phyloP scores from a whole-genome alignment of 176 grass and related monocot species.

The Ananas comosus region DNA sequence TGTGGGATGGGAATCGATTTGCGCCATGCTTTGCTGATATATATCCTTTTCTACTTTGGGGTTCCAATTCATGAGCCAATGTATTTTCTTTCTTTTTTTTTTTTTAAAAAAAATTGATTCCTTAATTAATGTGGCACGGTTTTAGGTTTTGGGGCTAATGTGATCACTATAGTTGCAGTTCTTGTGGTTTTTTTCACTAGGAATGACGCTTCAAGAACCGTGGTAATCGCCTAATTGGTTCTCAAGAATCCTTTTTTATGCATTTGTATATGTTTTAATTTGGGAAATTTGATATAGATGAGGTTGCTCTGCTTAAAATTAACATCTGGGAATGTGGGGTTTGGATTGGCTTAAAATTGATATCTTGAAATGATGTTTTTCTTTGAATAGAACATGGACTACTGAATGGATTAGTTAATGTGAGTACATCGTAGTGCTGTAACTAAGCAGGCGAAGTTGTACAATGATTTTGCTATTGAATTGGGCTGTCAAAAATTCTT shows the following conservation, averaged over 20 bases:
- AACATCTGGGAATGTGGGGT: neutral
- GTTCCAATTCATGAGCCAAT: neutral
- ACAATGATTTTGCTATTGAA: no score
- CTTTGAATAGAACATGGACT: neutral
- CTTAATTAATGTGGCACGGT: slow-evolving; percentile 31
- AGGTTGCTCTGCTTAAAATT: no score
- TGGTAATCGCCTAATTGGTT: slow-evolving; percentile 25
- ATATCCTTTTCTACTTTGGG: slow-evolving; percentile 50
- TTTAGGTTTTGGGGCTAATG: slow-evolving; percentile 53
- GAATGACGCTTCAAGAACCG: slow-evolving; percentile 15
- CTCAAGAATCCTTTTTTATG: neutral
- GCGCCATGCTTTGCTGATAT: slow-evolving; percentile 71
- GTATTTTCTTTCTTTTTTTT: neutral
- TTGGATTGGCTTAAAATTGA: neutral
- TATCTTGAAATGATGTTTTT: neutral
- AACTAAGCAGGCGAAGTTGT: no score
- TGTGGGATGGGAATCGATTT: slow-evolving; percentile 61
- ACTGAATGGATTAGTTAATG: neutral
- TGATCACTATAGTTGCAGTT: slow-evolving; percentile 22
- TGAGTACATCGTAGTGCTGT: no score
- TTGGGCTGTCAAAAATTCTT: no score
- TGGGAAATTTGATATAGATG: neutral
- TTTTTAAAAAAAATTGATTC: neutral
- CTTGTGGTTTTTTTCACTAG: slow-evolving; percentile 27
- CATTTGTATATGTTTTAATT: slow-evolving; percentile 6